A percentile compares a stretch with the other conserved stretches of the same genome.
phyloP scores from a whole-genome alignment of 2,329 filamentous ascomycete species.

The Epichloe sylvatica region DNA sequence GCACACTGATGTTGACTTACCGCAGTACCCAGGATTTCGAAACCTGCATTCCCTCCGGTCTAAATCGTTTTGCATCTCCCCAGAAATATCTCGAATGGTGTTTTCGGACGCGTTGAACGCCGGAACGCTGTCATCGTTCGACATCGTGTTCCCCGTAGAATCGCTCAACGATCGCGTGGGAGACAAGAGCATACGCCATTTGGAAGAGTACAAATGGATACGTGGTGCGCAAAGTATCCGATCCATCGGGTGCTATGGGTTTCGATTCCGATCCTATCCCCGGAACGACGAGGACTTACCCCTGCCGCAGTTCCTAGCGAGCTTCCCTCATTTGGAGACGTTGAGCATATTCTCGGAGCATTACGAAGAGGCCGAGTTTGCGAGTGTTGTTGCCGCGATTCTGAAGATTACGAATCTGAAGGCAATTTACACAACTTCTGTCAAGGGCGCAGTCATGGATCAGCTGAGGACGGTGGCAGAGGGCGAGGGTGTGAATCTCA shows the following conservation, averaged over 20 bases:
- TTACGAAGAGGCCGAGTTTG: slow-evolving; percentile 18
- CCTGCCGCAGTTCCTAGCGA: slow-evolving; percentile 21
- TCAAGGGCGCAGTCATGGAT: slow-evolving; percentile 20
- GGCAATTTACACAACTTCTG: slow-evolving; percentile 19
- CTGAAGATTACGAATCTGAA: slow-evolving; percentile 19
- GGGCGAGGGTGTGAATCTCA: slow-evolving; percentile 14
- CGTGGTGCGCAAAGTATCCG: slow-evolving; percentile 20
- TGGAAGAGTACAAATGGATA: slow-evolving; percentile 22
- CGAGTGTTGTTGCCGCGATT: slow-evolving; percentile 16
- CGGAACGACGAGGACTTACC: slow-evolving; percentile 16
- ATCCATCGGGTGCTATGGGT: slow-evolving; percentile 21
- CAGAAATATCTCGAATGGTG: slow-evolving; percentile 11
- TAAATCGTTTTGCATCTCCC: slow-evolving; percentile 12
- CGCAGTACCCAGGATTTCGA: slow-evolving; percentile 10
- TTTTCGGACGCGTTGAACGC: slow-evolving; percentile 14
- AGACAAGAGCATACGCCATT: slow-evolving; percentile 14
- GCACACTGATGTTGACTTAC: background rate
- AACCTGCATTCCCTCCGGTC: slow-evolving; percentile 18
- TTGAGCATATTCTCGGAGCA: slow-evolving; percentile 20
- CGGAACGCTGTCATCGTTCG: slow-evolving; percentile 20
- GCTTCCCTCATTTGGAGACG: slow-evolving; percentile 23
- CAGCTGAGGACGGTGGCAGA: slow-evolving; percentile 12
- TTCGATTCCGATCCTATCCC: slow-evolving; percentile 20
- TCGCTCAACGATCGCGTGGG: slow-evolving; percentile 12
- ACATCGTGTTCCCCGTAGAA: slow-evolving; percentile 22